Base-by-base conservation (phyloP, 2,329 filamentous ascomycete species). In the Sordariomycetes sp. region DNA sequence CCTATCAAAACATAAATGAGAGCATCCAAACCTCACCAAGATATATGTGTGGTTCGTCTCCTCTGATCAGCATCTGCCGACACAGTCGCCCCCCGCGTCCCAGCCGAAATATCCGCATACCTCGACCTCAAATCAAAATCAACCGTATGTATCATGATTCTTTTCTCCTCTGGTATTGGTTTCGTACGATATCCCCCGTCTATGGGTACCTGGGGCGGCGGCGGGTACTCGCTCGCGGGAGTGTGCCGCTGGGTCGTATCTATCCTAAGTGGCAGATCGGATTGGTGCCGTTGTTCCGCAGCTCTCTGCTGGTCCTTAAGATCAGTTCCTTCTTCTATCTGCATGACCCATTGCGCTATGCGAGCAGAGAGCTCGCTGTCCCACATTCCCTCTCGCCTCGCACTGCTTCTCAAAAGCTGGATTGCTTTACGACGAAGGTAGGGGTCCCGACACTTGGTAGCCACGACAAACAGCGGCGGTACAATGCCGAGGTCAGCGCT, bases 321-420 rank as follows among this genome's bases (percentile, higher is more conserved):
- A n/a, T n/a, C n/a, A n/a, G n/a, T 59, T 6, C 59, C 61, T 43
- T 77, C 72, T 43, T 77, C 72, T 12, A 75, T 59, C 8, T 61
- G 54, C 49, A 70, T 64, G 24, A 76, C 60, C 70, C 71, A 76
- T 38, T 59, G 60, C 30, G 64, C 66, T 42, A 77, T 75, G 7
- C 63, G 63, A 2, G 72, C 71, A 9, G 66, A 61, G 39, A 77
- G 60, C 42, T 73, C 67, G 44, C 71, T 78, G 45, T 84, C 78
- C 79, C 79, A 83, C 66, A 82, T 77, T 16, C 74, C 78, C 53
- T 83, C 79, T 32, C 77, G 63, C 30, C 77, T 64, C 7, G 75
- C 69, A 46, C 70, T 76, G 43, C 66, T 72, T 33, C 65, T 63
- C 36, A 83, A 55, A 24, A 83, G 52, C 48, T 72, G 64, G 27